Conservation (phyloP, 306 rosid genomes). For the Trichosanthes truncata region DNA sequence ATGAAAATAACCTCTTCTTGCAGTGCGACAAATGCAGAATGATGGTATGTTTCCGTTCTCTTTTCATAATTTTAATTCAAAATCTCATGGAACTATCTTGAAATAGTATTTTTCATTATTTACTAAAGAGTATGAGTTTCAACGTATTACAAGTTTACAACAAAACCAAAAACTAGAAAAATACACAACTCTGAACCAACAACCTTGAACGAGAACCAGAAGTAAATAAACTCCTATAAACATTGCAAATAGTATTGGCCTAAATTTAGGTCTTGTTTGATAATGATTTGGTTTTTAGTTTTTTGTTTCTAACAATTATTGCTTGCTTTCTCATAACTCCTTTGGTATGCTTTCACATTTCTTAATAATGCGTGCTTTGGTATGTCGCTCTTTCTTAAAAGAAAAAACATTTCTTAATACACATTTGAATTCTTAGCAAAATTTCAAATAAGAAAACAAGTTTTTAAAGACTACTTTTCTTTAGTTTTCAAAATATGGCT, state of each 20-base stretch:
- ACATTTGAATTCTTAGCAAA: no score
- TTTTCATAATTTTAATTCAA: neutral
- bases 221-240: neutral
- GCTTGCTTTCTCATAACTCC: neutral
- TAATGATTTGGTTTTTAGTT: neutral
- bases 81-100: neutral
- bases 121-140: neutral
- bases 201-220: neutral
- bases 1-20: conserved; percentile 87
- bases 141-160: neutral
- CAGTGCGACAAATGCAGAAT: conserved; percentile 99
- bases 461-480: neutral
- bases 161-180: neutral
- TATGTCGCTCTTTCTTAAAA: no score
- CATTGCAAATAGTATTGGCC: neutral
- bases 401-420: no score
- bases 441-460: neutral
- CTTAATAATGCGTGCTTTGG: no score
- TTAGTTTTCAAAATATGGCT: neutral
- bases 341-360: neutral
- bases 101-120: neutral
- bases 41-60: conserved; percentile 50
- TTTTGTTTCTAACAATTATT: no score
- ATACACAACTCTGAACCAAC: neutral
- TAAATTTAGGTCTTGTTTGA: neutral